Evolutionary conservation across 192 early-diverging fungal species (phyloP), one percentile per base, ranked within the genome.

Genomic region (Backusella tarrabulga): DNA sequence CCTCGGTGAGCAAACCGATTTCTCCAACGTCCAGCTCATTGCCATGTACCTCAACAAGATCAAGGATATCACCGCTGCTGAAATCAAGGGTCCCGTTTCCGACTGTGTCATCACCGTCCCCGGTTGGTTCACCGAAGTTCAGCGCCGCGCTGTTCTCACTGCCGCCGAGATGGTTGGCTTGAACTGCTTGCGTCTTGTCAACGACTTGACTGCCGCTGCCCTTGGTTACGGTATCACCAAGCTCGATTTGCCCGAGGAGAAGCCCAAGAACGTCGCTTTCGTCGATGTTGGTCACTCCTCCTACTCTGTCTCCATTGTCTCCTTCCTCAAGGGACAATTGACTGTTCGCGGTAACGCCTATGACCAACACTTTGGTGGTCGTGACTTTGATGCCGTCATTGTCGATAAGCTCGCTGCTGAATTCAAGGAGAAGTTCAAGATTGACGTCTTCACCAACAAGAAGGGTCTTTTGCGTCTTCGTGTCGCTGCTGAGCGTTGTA

Each of bases 191-290:
- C 90, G 96, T 68, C 84, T 99, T 72, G 86, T 99, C 77, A 97
- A 98, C 88, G 97, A 99, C 80, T 91, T 87, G 76, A 96, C 97
- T 35, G 97, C 97, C 21, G 87, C 92, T 67, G 97, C 97, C 35
- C 92, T 99, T 75, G 97, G 94, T 67, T 99, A 99, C 82, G 97
- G 97, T 84, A 98, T 99, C 85, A 99, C 97, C 82, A 97, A 97
- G 89, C 89, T 88, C 41, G 97, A 99, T 84, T 90, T 99, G 74
- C 97, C 97, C 75, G 96, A 99, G 88, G 96, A 96, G 71, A 89
- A 86, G 81, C 91, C 97, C 75, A 92, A 93, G 73, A 94, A 93
- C 81, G 94, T 99, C 54, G 93, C 92, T 69, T 94, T 99, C 85
- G 94, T 96, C 52, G 97, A 99, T 87, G 87, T 98, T 52, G 97